Evolutionary conservation across 805 yeast species (phyloP).

Genomic region (Sugiyamaella chiloensis): DNA sequence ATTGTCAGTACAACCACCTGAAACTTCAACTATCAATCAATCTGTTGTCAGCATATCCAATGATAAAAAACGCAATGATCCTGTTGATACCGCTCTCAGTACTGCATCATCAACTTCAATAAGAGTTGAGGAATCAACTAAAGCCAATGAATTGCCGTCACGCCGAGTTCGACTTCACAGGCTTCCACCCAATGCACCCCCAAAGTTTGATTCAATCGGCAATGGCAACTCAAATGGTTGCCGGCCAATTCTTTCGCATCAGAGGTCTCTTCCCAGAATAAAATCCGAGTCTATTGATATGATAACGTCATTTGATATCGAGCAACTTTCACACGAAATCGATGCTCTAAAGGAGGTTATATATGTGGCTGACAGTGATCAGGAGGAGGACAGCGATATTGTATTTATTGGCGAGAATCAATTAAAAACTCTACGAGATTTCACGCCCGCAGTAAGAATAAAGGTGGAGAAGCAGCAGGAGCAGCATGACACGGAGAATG

Average conservation of each 20-base stretch:
- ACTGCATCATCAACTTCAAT: too few relatives aligned
- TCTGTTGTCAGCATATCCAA: too few relatives aligned
- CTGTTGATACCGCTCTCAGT: too few relatives aligned
- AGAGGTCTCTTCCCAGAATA: not conserved
- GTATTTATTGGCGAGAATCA: not conserved
- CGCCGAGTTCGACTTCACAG: too few relatives aligned
- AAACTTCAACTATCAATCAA: too few relatives aligned
- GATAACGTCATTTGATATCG: not conserved
- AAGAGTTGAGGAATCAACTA: too few relatives aligned
- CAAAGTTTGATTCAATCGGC: too few relatives aligned
- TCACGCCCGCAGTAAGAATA: not conserved
- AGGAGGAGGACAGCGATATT: conserved; percentile 2
- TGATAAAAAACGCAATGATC: too few relatives aligned
- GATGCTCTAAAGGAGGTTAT: not conserved
- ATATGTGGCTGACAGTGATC: not conserved
- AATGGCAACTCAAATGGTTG: too few relatives aligned
- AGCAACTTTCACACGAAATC: not conserved
- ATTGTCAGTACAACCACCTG: too few relatives aligned
- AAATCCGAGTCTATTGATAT: not conserved
- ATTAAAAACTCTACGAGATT: not conserved
- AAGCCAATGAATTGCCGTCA: too few relatives aligned
- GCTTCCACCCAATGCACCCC: too few relatives aligned
- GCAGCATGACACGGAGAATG: not conserved
- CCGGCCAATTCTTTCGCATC: not conserved
- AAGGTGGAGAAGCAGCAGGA: not conserved